Conservation (phyloP, 2,329 filamentous ascomycete genomes). For the Alternaria gansuensis region DNA sequence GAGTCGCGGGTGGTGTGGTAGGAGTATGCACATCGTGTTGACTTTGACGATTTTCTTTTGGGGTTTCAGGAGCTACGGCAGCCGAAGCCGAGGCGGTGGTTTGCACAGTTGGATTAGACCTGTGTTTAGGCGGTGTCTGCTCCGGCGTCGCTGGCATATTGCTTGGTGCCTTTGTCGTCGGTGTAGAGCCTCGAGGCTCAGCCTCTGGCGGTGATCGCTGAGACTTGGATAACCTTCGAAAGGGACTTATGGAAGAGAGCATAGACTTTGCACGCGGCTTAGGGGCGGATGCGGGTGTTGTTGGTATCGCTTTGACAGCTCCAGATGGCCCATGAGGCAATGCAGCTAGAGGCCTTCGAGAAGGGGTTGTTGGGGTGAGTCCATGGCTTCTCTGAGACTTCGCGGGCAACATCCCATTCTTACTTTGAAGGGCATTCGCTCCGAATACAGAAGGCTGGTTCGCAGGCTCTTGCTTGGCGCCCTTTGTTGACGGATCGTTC, state of each 20-base stretch:
- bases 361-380: not conserved
- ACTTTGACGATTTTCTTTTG: not conserved
- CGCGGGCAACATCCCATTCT: not conserved
- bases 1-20: conserved; percentile 1
- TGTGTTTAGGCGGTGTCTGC: not conserved
- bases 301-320: not conserved
- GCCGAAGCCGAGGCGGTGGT: not conserved
- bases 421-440: not conserved
- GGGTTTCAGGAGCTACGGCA: not conserved
- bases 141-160: not conserved
- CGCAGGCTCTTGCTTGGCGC: not conserved
- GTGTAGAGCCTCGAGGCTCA: not conserved
- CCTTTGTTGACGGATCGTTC: not conserved
- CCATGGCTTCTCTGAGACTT: not conserved
- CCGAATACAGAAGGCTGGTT: not conserved
- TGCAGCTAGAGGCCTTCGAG: not conserved
- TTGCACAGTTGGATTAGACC: not conserved
- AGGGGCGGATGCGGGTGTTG: not conserved
- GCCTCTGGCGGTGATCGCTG: not conserved
- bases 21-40: not conserved
- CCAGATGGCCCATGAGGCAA: not conserved
- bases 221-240: not conserved
- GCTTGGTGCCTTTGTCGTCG: not conserved
- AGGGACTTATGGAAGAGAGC: not conserved
- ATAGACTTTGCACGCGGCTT: not conserved